Evolutionary conservation across 495 filamentous ascomycete genomes (phyloP), one percentile per base, ranked within the genome.

Genomic region (Penicillium salamii): DNA sequence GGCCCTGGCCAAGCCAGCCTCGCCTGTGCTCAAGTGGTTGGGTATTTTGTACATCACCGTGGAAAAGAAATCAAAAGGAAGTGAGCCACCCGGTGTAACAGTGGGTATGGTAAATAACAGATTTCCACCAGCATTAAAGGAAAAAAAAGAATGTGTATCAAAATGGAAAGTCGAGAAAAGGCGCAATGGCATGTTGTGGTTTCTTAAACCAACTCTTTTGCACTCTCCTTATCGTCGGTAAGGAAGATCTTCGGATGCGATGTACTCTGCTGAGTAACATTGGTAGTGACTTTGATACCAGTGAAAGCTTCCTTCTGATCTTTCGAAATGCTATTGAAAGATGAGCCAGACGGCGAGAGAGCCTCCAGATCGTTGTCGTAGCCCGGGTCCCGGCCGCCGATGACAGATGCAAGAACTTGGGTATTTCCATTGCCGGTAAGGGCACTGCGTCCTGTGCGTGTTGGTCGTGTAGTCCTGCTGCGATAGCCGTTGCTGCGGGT

Each of bases 281-380:
- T 54, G 0, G 68, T 71, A 24, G 66, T 69, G 23, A 69, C 66
- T 40, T 62, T 71, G 17, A 69, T 69, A 0, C 61, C 60, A 1
- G 41, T 17, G 14, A 49, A 55, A 7, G 2, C 17, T 2, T 31
- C 37, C 18, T 56, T 50, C 7, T 23, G 31, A 26, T 44, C 44
- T 14, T 59, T 59, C 0, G 38, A 31, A 15, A 44, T 49, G 32
- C 37, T 42, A 13, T 31, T 43, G n/a, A 32, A 4, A 1, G 44
- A 49, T 2, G 57, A 50, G 7, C 39, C 34, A 9, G 51, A 55
- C 18, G 26, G 47, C 6, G 50, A 54, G 0, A 62, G 21, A 11
- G 56, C 50, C 9, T 62, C 53, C 28, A 68, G 26, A 19, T 57
- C 51, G 31, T 66, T 64, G n/a, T 54, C 52, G 7, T 47, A 42